These are phyloP conservation scores for Clarireedia hainanense DNA, from an alignment of 2,329 filamentous ascomycete genomes.

Conservation along the genomic window DNA sequence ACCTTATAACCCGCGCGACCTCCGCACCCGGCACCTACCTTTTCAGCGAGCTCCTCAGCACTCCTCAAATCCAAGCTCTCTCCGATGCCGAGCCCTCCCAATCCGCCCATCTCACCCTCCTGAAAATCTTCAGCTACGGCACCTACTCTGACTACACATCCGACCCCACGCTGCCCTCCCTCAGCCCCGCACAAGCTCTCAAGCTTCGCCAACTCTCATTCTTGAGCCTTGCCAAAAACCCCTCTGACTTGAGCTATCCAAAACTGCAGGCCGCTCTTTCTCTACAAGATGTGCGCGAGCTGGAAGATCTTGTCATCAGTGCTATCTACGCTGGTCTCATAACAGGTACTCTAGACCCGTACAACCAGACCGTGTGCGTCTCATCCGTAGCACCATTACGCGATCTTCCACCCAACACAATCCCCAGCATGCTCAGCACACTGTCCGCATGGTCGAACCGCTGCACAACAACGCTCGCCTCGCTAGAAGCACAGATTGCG, in stretches of 20 bases:
- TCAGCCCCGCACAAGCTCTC: constrained; percentile 64
- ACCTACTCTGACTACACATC: constrained; percentile 68
- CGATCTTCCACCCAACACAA: constrained; percentile 68
- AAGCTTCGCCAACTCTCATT: constrained; percentile 92
- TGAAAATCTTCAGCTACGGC: constrained; percentile 88
- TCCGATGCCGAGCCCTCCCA: constrained; percentile 51
- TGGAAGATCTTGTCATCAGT: constrained; percentile 81
- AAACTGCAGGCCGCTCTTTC: constrained; percentile 59
- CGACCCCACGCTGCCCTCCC: constrained; percentile 53
- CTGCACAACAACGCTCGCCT: constrained; percentile 64
- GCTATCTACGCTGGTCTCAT: constrained; percentile 83
- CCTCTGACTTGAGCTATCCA: constrained; percentile 63
- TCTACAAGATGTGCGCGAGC: constrained; percentile 56
- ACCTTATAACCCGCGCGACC: constrained; percentile 81
- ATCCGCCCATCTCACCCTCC: constrained; percentile 55
- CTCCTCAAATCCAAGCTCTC: constrained; percentile 70
- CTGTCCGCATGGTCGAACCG: constrained; percentile 71
- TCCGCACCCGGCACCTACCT: constrained; percentile 85
- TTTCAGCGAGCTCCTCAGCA: constrained; percentile 86
- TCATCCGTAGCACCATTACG: constrained; percentile 77
- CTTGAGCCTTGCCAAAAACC: constrained; percentile 66
- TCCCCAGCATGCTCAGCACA: constrained; percentile 59
- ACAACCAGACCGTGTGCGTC: constrained; percentile 65
- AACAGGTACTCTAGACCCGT: constrained; percentile 74
- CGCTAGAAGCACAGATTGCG: constrained; percentile 69